phyloP scores from a whole-genome alignment of 2,329 filamentous ascomycete genomes.

The Ascocoryne sarcoides region DNA sequence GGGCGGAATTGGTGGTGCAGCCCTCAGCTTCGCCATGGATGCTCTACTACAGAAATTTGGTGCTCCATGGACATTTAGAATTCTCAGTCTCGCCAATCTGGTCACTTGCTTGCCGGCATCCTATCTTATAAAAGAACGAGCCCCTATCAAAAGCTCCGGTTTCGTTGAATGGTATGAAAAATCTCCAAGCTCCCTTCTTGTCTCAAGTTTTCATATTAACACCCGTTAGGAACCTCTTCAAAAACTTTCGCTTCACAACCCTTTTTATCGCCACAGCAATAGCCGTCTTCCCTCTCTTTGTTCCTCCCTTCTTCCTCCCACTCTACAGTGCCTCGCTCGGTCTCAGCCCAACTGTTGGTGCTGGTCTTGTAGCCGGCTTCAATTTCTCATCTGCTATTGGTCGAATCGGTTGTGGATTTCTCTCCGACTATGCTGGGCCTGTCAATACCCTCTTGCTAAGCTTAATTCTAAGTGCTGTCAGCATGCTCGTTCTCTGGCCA shows the following conservation, averaged over 20 bases:
- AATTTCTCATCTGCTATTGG: slow-evolving; percentile 52
- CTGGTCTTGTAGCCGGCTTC: slow-evolving; percentile 51
- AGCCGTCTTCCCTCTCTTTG: slow-evolving; percentile 50
- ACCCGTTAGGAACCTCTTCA: slow-evolving; percentile 39
- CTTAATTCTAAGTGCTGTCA: slow-evolving; percentile 43
- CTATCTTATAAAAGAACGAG: slow-evolving; percentile 42
- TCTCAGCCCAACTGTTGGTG: slow-evolving; percentile 42
- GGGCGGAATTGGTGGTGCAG: slow-evolving; percentile 47
- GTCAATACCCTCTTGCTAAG: slow-evolving; percentile 46
- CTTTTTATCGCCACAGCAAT: slow-evolving; percentile 47
- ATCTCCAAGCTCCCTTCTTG: not conserved
- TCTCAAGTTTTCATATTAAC: not conserved
- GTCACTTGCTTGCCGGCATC: slow-evolving; percentile 48
- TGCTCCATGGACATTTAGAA: slow-evolving; percentile 42
- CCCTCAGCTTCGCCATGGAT: slow-evolving; percentile 42
- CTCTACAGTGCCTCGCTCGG: not conserved
- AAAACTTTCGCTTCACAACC: slow-evolving; percentile 40
- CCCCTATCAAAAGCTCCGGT: slow-evolving; percentile 29
- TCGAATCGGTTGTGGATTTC: slow-evolving; percentile 43
- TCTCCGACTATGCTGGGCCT: slow-evolving; percentile 45
- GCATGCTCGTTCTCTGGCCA: slow-evolving; percentile 54
- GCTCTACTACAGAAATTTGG: slow-evolving; percentile 38
- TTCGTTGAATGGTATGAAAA: slow-evolving; percentile 42
- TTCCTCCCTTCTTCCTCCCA: slow-evolving; percentile 41
- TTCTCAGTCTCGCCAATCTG: slow-evolving; percentile 43